phyloP scores from a whole-genome alignment of 2,329 filamentous ascomycete species.

The Biscogniauxia mediterranea region DNA sequence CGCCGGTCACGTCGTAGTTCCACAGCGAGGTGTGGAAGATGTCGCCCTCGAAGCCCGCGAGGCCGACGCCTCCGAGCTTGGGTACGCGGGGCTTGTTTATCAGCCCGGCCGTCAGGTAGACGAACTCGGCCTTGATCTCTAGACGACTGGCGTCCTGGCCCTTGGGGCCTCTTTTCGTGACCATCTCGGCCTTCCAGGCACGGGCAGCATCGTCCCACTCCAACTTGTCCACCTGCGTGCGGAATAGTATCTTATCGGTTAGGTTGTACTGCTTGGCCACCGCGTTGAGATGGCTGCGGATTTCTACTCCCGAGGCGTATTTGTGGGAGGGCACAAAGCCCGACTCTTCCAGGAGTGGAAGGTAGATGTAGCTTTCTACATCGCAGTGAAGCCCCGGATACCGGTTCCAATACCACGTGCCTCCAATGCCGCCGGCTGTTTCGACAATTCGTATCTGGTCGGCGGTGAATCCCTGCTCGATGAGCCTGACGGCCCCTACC shows the following conservation, averaged over 20 bases:
- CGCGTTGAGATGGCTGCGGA: constrained; percentile 44
- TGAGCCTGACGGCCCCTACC: constrained; percentile 29
- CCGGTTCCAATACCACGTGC: constrained; percentile 53
- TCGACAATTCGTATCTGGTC: constrained; percentile 44
- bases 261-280: constrained; percentile 46
- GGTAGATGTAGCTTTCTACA: constrained; percentile 58
- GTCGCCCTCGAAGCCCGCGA: constrained; percentile 41
- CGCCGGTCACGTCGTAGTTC: constrained; percentile 44
- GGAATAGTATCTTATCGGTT: constrained; percentile 44
- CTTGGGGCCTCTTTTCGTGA: constrained; percentile 26
- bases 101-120: constrained; percentile 39
- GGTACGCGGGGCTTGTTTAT: constrained; percentile 42
- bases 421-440: constrained; percentile 44
- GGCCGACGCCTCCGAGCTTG: constrained; percentile 35
- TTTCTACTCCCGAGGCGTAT: constrained; percentile 36
- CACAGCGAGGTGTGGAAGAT: constrained; percentile 48
- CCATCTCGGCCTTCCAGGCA: constrained; percentile 27
- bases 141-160: constrained; percentile 25
- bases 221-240: constrained; percentile 40
- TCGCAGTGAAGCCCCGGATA: constrained; percentile 55
- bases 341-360: constrained; percentile 60
- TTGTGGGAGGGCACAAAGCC: constrained; percentile 54
- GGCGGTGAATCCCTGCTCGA: constrained; percentile 34
- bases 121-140: constrained; percentile 39
- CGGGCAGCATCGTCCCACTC: constrained; percentile 45